Base-by-base conservation (phyloP, 176 grass and related monocot genomes). In the Themeda triandra region DNA sequence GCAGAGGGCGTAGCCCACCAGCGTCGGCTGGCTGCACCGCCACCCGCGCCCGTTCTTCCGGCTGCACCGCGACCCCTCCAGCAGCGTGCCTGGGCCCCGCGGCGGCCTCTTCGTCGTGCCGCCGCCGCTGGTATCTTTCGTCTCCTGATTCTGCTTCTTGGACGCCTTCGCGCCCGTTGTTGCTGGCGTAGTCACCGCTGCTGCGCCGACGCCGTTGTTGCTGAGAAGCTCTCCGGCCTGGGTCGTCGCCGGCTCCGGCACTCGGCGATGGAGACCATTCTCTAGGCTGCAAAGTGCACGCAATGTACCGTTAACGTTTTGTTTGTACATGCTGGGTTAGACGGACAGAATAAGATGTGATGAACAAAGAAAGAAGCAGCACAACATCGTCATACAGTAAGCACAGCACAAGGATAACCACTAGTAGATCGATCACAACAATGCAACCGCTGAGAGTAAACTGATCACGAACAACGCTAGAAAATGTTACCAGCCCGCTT, bases 21-120 rank as follows among this genome's bases (percentile, higher is more conserved):
- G 79, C 48, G 97, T 99, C 30, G 83, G 86, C 82, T 99, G 97
- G 86, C 91, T 87, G 88, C 97, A 99, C 13, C 92, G 91, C 97
- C 97, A 99, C 63, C 97, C 97, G 15, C 93, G 90, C 11, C 97
- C 97, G 59, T 99, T 99, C 41, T 96, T 87, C 48, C 97, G 97
- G 88, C 97, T 94, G 86, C 97, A 99, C 74, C 97, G 86, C 0
- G 97, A 99, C 30, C 97, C 97, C 64, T 90, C 93, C 84, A 86
- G 45, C 35, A 92, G 77, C 79, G 85, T 86, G 15, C 90, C 81
- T 8, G 89, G 66, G 21, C 82, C 74, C 0, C 86, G 83, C 81
- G 85, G 87, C 71, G 56, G 23, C 56, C 78, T 86, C 84, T 81
- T 94, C 3, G 6, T 12, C 39, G 23, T 8, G 46, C 23, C 18